phyloP scores from a whole-genome alignment of 2,329 filamentous ascomycete species.

The Anthostomella pinea region DNA sequence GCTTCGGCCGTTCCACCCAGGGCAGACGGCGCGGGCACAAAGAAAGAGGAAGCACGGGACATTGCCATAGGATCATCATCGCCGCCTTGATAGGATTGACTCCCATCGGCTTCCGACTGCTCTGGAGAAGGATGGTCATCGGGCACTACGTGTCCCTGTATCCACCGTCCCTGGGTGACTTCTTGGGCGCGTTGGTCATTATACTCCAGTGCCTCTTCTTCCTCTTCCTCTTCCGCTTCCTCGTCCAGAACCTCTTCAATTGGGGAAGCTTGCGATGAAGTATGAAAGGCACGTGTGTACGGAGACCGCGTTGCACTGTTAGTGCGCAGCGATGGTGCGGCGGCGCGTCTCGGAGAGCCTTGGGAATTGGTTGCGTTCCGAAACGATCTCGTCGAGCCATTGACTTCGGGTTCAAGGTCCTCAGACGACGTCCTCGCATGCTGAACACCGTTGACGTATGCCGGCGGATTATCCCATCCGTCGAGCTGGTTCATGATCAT shows the following conservation, averaged over 20 bases:
- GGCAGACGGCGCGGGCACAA: conserved; percentile 66
- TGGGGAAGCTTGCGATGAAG: conserved; percentile 34
- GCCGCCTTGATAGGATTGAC: conserved; percentile 40
- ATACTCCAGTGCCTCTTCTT: conserved; percentile 48
- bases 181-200: conserved; percentile 81
- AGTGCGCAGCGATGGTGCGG: conserved; percentile 31
- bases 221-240: conserved; percentile 39
- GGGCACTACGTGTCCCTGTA: conserved; percentile 93
- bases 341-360: conserved; percentile 41
- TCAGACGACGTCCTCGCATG: conserved; percentile 21
- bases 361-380: conserved; percentile 38
- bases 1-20: conserved; percentile 84
- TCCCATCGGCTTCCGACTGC: conserved; percentile 60
- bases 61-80: conserved; percentile 81
- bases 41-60: conserved; percentile 77
- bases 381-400: conserved; percentile 23
- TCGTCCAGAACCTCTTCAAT: conserved; percentile 36
- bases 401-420: conserved; percentile 29
- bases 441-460: conserved; percentile 27
- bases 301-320: conserved; percentile 28
- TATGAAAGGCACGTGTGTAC: conserved; percentile 27
- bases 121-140: conserved; percentile 84
- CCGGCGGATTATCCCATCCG: conserved; percentile 35
- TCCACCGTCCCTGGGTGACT: conserved; percentile 84
- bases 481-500: conserved; percentile 71